Base-by-base conservation (phyloP, 768 basidiomycete species). In the Ramaria sp. region DNA sequence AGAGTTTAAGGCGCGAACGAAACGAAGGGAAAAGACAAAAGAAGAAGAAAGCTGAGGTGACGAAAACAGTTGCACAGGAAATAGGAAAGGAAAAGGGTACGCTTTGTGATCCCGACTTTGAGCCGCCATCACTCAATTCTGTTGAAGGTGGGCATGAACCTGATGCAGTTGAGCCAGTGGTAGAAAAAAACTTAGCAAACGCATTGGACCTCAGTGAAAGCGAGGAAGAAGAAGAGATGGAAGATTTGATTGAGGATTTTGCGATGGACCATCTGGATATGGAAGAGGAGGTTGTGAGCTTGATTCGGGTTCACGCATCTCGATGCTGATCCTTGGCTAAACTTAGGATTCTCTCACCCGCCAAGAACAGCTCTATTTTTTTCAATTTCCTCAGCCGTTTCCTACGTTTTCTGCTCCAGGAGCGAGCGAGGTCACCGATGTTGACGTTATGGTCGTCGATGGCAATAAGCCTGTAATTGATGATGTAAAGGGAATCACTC, bases 301-400 rank as follows among this genome's bases (percentile, higher is more conserved):
- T 15, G 27, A 31, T 22, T 31, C 34, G n/a, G 4, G 27, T 15
- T 9, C 27, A 43, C 15, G 31, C 31, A 47, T 20, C 24, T 47
- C 54, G 55, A 41, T 27, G 41, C 10, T 46, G 38, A 57, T 24
- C 33, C 22, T 58, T 31, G 54, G 10, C 38, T 52, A 31, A 43
- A 17, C 47, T 20, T 63, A 84, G 82, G 79, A 80, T 56, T 63
- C 73, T 27, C 66, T 72, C 51, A 61, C 77, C 38, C 75, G 75
- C 53, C 83, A 82, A 68, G 84, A 89, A 54, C 75, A 78, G 19
- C 71, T 95, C 3, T 95, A 88, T 65, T 84, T 92, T 62, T 93
- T 95, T 72, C 91, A 94, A 66, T 95, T 95, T 64, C 93, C 93
- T 0, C 68, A 74, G 9, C 88, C 90, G 0, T 93, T 96, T 69